These are phyloP conservation scores for Citrullus amarus DNA, from an alignment of 306 rosid species.

Conservation along the genomic window DNA sequence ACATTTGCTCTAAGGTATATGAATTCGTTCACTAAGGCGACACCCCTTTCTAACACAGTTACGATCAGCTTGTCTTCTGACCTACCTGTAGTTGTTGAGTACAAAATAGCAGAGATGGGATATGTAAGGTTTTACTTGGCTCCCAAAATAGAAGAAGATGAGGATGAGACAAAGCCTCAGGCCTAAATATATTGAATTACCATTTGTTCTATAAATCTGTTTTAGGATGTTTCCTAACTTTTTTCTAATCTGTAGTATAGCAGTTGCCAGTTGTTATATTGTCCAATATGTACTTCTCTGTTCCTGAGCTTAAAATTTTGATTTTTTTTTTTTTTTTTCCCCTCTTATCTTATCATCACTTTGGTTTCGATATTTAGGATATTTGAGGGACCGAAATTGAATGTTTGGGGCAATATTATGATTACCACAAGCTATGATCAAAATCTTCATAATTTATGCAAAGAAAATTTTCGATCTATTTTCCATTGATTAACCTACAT, in stretches of 20 bases:
- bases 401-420: neutral
- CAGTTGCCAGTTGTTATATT: neutral
- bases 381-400: neutral
- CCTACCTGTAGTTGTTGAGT: constrained; percentile 58
- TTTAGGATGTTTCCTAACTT: neutral
- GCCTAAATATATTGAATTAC: neutral
- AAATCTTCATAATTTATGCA: neutral
- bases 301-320: neutral
- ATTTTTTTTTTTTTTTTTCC: too few species aligned
- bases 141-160: constrained; percentile 90
- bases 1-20: constrained; percentile 85
- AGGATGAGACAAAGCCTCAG: constrained; percentile 32
- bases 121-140: constrained; percentile 78
- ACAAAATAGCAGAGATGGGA: constrained; percentile 64
- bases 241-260: neutral
- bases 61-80: constrained; percentile 48
- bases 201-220: neutral
- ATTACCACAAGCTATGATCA: neutral
- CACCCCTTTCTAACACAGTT: constrained; percentile 65
- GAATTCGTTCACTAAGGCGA: constrained; percentile 89
- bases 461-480: neutral
- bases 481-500: neutral
- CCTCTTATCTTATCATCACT: neutral
- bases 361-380: neutral
- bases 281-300: neutral